Base-by-base conservation (phyloP, 129 eudicot species). In the Helichrysum umbraculigerum region DNA sequence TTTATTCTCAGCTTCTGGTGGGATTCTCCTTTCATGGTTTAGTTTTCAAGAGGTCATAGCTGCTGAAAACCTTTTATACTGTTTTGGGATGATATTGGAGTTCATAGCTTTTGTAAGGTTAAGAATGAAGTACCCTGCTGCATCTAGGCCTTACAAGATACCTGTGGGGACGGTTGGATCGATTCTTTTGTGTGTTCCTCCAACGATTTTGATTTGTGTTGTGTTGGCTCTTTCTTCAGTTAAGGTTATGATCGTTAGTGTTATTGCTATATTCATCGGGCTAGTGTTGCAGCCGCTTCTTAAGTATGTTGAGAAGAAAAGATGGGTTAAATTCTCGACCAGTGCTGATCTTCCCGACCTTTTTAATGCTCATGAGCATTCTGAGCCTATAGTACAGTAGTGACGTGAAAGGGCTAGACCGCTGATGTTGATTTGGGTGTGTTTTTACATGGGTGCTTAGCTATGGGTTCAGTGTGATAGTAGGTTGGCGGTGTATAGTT, bases 11-110 rank as follows among this genome's bases (percentile, higher is more conserved):
- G 96, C 93, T 51, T 88, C 89, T 14, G 96, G 96, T 17, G 93
- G 88, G 11, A 12, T 90, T 10, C 15, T 90, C 47, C 96, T 90
- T 19, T 88, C 93, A 3, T 90, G 96, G 96, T n/a, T 90, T 67
- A 90, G 93, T 76, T 90, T 88, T 68, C 87, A 90, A 47, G 96
- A 90, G 76, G 88, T 90, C 0, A 88, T 88, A 4, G 93, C 96
- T 16, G 96, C 96, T 2, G 93, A 88, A 32, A 90, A 90, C 72
- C 84, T 90, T 32, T 62, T 90, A 41, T 90, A 90, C 58, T 88
- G 96, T 59, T 88, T 90, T 10, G 96, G 96, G 58, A 90, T 90
- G 96, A 84, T 90, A 28, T 28, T 90, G 80, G 96, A 90, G 70
- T 88, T 90, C 16, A 73, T 90, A 11, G 93, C 96, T 15, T 90